Evolutionary conservation across 2,329 filamentous ascomycete species (phyloP).

Genomic region (Emergomyces africanus): DNA sequence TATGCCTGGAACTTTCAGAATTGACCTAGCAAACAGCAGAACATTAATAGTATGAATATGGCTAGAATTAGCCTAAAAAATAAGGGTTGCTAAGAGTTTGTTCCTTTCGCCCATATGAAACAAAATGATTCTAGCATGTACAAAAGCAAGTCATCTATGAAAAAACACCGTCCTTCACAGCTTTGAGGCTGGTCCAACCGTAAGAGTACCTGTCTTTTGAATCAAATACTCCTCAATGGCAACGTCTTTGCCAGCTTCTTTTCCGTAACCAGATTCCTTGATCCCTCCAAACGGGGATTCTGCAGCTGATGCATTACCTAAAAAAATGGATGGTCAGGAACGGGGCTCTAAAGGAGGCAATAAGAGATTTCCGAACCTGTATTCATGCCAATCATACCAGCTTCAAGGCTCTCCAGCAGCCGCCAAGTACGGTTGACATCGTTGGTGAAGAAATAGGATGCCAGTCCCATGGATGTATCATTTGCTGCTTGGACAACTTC

Average conservation of each 20-base stretch:
- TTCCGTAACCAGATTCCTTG: background rate
- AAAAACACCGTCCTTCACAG: background rate
- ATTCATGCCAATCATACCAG: constrained; percentile 66
- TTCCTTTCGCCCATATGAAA: background rate
- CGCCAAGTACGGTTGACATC: constrained; percentile 48
- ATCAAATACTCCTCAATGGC: constrained; percentile 50
- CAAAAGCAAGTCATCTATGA: background rate
- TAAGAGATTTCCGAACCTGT: constrained; percentile 15
- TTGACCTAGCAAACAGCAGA: too few species aligned
- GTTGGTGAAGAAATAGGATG: constrained; percentile 32
- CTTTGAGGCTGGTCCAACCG: constrained; percentile 30
- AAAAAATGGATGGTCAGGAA: background rate
- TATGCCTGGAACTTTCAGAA: too few species aligned
- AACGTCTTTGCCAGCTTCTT: constrained; percentile 33
- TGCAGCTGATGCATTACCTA: background rate
- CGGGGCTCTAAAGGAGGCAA: background rate
- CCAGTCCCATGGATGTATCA: constrained; percentile 18
- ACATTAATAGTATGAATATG: background rate
- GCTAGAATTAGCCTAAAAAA: background rate
- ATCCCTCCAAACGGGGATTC: constrained; percentile 1
- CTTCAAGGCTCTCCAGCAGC: constrained; percentile 60
- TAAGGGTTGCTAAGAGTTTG: background rate
- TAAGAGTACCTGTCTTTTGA: constrained; percentile 53
- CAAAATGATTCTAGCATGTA: background rate
- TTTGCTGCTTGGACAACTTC: constrained; percentile 21